Evolutionary conservation across 139 green algal genomes (phyloP).

Genomic region (Dunaliella primolecta): DNA sequence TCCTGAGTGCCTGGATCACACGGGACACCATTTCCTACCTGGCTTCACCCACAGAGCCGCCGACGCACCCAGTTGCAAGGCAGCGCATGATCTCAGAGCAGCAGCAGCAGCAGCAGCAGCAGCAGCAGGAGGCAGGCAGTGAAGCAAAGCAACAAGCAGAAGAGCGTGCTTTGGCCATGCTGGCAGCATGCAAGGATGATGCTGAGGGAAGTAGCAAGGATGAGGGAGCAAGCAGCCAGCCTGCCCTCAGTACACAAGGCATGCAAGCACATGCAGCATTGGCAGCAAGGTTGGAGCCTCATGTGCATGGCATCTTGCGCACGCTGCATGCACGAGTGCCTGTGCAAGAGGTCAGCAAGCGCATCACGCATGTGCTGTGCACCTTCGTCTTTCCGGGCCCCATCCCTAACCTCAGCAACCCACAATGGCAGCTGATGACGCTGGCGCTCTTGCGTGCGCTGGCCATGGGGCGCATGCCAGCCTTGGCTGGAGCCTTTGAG

Average conservation of each 20-base stretch:
- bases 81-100: background rate
- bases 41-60: background rate
- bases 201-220: background rate
- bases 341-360: constrained; percentile 2
- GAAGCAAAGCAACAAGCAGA: no score
- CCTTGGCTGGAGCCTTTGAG: background rate
- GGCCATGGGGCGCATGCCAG: constrained; percentile 18
- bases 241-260: background rate
- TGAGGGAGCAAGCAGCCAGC: background rate
- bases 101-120: background rate
- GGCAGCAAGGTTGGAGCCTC: constrained; percentile 6
- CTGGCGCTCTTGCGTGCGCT: constrained; percentile 28
- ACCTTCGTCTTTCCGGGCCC: constrained; percentile 11
- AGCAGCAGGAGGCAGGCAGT: background rate
- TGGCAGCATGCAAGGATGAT: background rate
- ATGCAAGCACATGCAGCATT: background rate
- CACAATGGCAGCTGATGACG: constrained; percentile 26
- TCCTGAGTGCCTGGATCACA: constrained; percentile 3
- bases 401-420: constrained; percentile 20
- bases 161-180: background rate
- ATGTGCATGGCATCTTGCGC: background rate
- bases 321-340: background rate
- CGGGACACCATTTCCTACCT: constrained; percentile 7
- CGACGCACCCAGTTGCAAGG: background rate
- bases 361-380: background rate